phyloP scores from a whole-genome alignment of 2,329 filamentous ascomycete species.

The Aureobasidium sp. region DNA sequence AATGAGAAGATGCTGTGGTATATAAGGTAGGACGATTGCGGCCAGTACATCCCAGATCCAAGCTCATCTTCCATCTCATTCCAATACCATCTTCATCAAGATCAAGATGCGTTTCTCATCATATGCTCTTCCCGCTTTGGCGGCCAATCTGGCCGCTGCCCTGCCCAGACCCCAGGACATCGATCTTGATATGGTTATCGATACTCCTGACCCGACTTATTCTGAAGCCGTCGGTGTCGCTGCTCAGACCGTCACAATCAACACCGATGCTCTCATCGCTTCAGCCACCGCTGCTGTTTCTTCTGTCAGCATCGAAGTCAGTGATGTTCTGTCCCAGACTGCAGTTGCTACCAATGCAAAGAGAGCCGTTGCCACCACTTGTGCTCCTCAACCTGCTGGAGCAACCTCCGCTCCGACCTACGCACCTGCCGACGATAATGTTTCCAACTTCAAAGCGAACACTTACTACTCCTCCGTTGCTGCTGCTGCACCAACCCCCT shows the following conservation, averaged over 20 bases:
- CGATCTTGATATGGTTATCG: constrained; percentile 20
- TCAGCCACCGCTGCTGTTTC: constrained; percentile 19
- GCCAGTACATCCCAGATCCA: not conserved
- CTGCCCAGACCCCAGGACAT: constrained; percentile 22
- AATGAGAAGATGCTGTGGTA: not conserved
- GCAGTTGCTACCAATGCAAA: not conserved
- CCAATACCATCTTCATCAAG: not conserved
- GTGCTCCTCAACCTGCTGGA: constrained; percentile 1
- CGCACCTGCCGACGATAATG: constrained; percentile 16
- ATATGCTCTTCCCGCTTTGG: constrained; percentile 7
- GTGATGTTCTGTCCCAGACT: constrained; percentile 15
- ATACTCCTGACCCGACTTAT: not conserved
- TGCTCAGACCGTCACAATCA: constrained; percentile 19
- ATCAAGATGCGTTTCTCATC: constrained; percentile 16
- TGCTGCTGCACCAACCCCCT: constrained; percentile 14
- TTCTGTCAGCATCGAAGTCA: constrained; percentile 18
- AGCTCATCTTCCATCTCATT: not conserved
- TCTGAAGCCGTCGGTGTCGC: constrained; percentile 14
- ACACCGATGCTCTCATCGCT: constrained; percentile 19
- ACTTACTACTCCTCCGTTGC: constrained; percentile 19
- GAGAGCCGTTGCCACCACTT: not conserved
- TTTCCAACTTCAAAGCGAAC: constrained; percentile 16
- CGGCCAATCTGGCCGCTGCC: constrained; percentile 19
- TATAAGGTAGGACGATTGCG: not conserved
- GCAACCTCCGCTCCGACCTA: constrained; percentile 17